Evolutionary conservation across 169 alveolate genomes (phyloP).

Genomic region (Eimeria falciformis): DNA sequence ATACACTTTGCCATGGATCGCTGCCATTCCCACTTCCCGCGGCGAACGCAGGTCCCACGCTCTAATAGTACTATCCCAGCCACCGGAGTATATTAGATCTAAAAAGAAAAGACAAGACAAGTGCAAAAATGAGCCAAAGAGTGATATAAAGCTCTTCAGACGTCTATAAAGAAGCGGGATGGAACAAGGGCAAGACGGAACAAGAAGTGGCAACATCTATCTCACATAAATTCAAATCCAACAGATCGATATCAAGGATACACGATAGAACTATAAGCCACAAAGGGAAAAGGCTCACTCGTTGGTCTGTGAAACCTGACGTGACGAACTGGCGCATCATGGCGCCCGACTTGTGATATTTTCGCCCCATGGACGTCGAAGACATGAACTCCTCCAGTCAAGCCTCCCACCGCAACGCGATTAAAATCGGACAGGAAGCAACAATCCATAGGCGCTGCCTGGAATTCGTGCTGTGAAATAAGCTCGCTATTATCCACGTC

Average conservation of each 20-base stretch:
- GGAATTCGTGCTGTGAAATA: constrained; percentile 68
- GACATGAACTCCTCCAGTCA: constrained; percentile 47
- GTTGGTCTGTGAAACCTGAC: constrained; percentile 74
- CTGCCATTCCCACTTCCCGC: constrained; percentile 61
- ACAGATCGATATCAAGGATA: too few relatives aligned
- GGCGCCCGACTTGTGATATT: constrained; percentile 58
- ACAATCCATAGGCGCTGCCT: constrained; percentile 65
- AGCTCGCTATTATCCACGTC: constrained; percentile 74
- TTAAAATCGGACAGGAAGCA: constrained; percentile 67
- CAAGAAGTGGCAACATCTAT: too few relatives aligned
- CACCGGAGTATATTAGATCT: constrained; percentile 77
- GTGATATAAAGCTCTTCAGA: neutral
- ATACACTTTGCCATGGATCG: constrained; percentile 73
- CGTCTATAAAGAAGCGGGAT: neutral
- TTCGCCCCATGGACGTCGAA: constrained; percentile 65
- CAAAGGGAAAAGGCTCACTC: constrained; percentile 41
- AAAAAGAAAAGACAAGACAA: neutral
- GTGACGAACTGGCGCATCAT: constrained; percentile 62
- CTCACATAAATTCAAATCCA: too few relatives aligned
- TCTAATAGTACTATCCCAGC: constrained; percentile 74
- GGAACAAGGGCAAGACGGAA: too few relatives aligned
- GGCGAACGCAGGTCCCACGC: constrained; percentile 79
- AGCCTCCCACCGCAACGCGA: constrained; percentile 73
- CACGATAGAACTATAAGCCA: too few relatives aligned
- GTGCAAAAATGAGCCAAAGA: neutral